phyloP scores from a whole-genome alignment of 2,329 filamentous ascomycete genomes.

The Colletotrichum sp. region DNA sequence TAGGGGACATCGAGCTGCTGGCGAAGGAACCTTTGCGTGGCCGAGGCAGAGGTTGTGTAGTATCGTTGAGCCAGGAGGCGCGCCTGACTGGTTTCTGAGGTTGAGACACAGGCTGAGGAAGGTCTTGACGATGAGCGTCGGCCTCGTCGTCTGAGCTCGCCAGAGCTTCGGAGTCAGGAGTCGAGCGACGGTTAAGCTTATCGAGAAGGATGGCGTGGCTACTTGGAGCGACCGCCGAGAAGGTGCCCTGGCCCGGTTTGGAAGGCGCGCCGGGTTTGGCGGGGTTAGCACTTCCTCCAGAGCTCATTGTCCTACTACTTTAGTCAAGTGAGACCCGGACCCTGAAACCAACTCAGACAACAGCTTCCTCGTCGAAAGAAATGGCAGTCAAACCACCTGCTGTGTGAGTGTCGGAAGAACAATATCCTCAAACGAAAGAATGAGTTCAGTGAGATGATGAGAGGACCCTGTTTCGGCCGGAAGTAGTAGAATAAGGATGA shows the following conservation, averaged over 20 bases:
- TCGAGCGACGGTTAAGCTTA: constrained; percentile 80
- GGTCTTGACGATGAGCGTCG: constrained; percentile 66
- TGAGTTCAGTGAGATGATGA: background rate
- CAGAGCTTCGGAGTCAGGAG: constrained; percentile 91
- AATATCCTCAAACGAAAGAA: background rate
- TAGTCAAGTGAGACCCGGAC: background rate
- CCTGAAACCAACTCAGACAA: background rate
- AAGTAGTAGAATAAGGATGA: constrained; percentile 13
- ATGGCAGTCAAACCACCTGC: background rate
- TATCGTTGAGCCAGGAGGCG: constrained; percentile 87
- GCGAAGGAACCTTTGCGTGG: constrained; percentile 79
- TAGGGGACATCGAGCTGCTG: constrained; percentile 77
- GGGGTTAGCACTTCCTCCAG: constrained; percentile 34
- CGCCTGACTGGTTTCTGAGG: constrained; percentile 70
- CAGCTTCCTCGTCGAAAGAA: background rate
- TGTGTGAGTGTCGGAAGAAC: background rate
- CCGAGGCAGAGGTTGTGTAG: constrained; percentile 64
- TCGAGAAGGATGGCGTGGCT: constrained; percentile 73
- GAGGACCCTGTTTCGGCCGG: background rate
- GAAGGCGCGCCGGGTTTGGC: constrained; percentile 53
- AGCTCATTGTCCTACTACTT: constrained; percentile 49
- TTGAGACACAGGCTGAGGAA: constrained; percentile 49
- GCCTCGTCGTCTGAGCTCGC: constrained; percentile 94
- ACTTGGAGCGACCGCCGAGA: constrained; percentile 52
- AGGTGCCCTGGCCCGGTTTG: constrained; percentile 54